Evolutionary conservation across 1,284 basidiomycete species (phyloP), one percentile per base, ranked within the genome.

Genomic region (Melampsora americana): DNA sequence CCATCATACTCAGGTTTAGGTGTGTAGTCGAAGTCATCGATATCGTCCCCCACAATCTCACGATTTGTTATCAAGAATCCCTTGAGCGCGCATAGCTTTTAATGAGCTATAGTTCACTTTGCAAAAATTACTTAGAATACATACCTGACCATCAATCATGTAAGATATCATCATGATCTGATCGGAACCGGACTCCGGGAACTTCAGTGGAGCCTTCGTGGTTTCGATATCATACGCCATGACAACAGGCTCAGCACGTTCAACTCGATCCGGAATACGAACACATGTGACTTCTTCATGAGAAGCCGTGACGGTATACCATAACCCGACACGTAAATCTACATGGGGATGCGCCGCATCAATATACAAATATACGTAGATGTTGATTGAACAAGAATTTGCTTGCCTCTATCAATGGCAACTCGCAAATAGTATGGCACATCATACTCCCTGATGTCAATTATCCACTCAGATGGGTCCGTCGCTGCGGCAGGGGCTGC

Each of bases 121-220:
- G 35, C 32, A 6, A 20, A 66, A n/a, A 39, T 5, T 20, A 42
- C 9, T 66, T 6, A 62, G 3, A 14, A n/a, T 14, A 18, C 78
- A n/a, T 66, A 80, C 79, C 72, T 81, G 80, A 0, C 93, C 93
- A 82, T 96, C 93, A 46, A 96, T 86, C 93, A 96, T 96, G 84
- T 95, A 96, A 60, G 96, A 99, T 79, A 99, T 99, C 96, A 99
- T 99, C 95, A 99, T 99, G 80, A 99, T 93, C 82, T 96, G 94
- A 85, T 99, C 96, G 26, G 92, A 90, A 14, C 90, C 89, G 79
- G 93, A 91, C 85, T 99, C 96, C 0, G 96, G 96, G 82, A 99
- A 99, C 84, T 99, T 99, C 82, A 99, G 89, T 16, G 96, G 96
- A 65, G 93, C 92, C 84, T 99, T 99, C 0, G 95, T 95, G 35